Conservation (phyloP, 2,329 filamentous ascomycete species). For the Microascus cirrosus region DNA sequence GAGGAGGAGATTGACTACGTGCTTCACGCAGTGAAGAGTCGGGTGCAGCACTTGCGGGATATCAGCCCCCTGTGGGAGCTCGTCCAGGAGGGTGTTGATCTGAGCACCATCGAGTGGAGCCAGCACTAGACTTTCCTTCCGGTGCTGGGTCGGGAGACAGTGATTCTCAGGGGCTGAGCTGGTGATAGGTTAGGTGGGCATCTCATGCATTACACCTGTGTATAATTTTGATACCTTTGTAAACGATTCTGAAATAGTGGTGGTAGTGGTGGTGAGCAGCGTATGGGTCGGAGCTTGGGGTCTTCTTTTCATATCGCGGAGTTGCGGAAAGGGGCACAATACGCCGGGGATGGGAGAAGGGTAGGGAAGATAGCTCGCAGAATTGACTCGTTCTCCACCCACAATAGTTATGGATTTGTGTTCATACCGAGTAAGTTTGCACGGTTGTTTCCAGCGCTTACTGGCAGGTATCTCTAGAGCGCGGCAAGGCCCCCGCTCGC, state of each 20-base stretch:
- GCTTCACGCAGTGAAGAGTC: slow-evolving; percentile 80
- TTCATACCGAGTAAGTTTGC: not conserved
- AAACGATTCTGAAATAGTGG: not conserved
- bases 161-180: not conserved
- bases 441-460: not conserved
- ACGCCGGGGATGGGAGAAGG: not conserved
- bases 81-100: slow-evolving; percentile 90
- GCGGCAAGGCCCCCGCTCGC: too few species aligned
- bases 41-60: slow-evolving; percentile 87
- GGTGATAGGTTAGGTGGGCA: not conserved
- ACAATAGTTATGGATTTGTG: not conserved
- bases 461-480: not conserved
- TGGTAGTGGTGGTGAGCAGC: not conserved
- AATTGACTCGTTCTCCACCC: not conserved
- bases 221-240: slow-evolving; percentile 1
- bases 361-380: not conserved
- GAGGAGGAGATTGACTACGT: slow-evolving; percentile 96
- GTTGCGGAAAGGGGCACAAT: not conserved
- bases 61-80: slow-evolving; percentile 94
- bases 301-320: not conserved
- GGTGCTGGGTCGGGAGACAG: not conserved
- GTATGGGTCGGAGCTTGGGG: not conserved
- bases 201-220: slow-evolving; percentile 1
- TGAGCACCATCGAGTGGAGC: slow-evolving; percentile 96
- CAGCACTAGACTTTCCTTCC: slow-evolving; percentile 57